Evolutionary conservation across 139 green algal species (phyloP).

Genomic region (Pleodorina starrii): DNA sequence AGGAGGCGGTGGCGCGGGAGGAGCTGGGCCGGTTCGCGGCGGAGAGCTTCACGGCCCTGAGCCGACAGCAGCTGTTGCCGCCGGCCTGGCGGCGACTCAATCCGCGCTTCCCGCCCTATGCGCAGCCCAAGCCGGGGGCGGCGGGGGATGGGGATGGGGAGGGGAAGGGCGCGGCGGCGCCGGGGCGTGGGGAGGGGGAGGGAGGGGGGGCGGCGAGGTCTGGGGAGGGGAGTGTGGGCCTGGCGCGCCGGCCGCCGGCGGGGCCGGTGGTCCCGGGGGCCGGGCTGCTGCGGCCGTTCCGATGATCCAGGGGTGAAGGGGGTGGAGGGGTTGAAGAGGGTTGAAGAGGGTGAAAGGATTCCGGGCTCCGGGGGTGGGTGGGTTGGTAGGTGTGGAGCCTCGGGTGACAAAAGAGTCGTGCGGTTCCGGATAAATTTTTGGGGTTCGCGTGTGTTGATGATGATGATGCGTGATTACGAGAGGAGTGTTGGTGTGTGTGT

Average conservation of each 20-base stretch:
- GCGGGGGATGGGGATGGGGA: neutral
- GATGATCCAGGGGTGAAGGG: neutral
- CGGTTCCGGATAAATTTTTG: no score
- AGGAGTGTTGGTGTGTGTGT: no score
- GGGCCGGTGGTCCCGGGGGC: neutral
- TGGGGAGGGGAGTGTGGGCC: neutral
- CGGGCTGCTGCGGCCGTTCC: conserved; percentile 1
- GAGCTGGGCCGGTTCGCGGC: neutral
- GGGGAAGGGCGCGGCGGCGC: neutral
- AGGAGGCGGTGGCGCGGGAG: neutral
- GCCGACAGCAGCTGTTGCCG: conserved; percentile 8
- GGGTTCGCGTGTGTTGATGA: no score
- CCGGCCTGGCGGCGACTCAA: conserved; percentile 5
- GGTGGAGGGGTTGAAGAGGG: no score
- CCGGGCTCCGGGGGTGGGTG: no score
- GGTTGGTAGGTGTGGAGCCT: no score
- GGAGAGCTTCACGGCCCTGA: neutral
- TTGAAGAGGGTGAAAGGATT: no score
- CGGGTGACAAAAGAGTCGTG: no score
- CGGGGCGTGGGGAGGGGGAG: neutral
- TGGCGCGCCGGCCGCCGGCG: neutral
- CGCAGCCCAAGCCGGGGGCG: conserved; percentile 11
- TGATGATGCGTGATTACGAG: no score
- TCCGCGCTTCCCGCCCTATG: conserved; percentile 31
- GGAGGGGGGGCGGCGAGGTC: neutral